phyloP scores from a whole-genome alignment of 2,329 filamentous ascomycete species.

The Ascosphaera acerosa region DNA sequence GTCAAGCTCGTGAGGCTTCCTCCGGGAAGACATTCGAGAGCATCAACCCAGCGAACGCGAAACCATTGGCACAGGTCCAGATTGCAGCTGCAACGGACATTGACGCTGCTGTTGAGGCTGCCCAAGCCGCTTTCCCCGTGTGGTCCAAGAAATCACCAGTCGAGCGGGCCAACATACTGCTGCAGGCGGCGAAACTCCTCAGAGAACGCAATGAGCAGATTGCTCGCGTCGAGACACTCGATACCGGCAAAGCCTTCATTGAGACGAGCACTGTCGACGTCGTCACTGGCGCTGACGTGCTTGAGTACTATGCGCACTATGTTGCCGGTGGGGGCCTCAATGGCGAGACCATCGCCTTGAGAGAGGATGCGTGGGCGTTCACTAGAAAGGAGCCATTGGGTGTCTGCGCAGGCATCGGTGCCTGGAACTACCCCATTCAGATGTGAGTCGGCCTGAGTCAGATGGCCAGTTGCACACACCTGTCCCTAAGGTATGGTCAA shows the following conservation, averaged over 20 bases:
- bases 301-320: slow-evolving; percentile 67
- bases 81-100: slow-evolving; percentile 40
- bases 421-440: slow-evolving; percentile 83
- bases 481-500: slow-evolving; percentile 3
- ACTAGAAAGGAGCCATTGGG: slow-evolving; percentile 60
- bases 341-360: slow-evolving; percentile 49
- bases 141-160: slow-evolving; percentile 59
- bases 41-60: slow-evolving; percentile 46
- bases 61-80: slow-evolving; percentile 45
- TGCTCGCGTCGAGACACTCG: slow-evolving; percentile 52
- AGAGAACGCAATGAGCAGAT: slow-evolving; percentile 56
- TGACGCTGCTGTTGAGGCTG: slow-evolving; percentile 46
- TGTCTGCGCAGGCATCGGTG: slow-evolving; percentile 66
- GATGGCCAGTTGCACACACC: background rate
- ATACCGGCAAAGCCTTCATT: slow-evolving; percentile 66
- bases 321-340: slow-evolving; percentile 55
- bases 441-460: slow-evolving; percentile 27
- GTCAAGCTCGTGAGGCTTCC: slow-evolving; percentile 35
- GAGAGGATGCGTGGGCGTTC: slow-evolving; percentile 57
- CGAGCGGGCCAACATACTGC: slow-evolving; percentile 50
- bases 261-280: slow-evolving; percentile 71
- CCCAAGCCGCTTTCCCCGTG: slow-evolving; percentile 40
- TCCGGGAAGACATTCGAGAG: slow-evolving; percentile 41
- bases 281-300: slow-evolving; percentile 56
- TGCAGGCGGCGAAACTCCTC: slow-evolving; percentile 47